Evolutionary conservation across 306 rosid species (phyloP).

Genomic region (Cicer arietinum): DNA sequence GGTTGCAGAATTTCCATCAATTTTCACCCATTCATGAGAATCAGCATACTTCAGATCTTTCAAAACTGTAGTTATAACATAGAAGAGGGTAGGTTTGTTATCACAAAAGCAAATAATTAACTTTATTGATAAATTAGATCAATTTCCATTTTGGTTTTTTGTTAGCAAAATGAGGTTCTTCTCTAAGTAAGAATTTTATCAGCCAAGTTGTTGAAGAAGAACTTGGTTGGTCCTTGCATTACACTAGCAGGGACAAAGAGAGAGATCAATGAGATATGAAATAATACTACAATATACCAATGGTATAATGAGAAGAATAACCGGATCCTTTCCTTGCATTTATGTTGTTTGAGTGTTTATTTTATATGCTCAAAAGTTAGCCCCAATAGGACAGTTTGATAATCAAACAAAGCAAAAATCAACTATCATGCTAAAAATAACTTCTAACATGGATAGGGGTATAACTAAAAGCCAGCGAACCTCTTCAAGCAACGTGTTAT

Average conservation of each 20-base stretch:
- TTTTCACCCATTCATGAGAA: slow-evolving; percentile 92
- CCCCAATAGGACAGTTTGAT: neutral
- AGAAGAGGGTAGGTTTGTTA: slow-evolving; percentile 21
- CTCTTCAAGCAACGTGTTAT: neutral
- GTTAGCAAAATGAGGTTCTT: slow-evolving; percentile 12
- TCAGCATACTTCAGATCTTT: slow-evolving; percentile 79
- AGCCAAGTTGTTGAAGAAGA: slow-evolving; percentile 11
- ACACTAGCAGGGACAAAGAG: neutral
- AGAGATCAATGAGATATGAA: neutral
- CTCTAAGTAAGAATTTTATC: neutral
- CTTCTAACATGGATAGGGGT: slow-evolving; percentile 22
- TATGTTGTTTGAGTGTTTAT: slow-evolving; percentile 6
- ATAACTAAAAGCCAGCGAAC: neutral
- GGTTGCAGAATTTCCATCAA: slow-evolving; percentile 77
- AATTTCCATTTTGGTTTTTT: neutral
- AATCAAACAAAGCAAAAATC: neutral
- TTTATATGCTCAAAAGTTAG: neutral
- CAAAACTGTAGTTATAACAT: slow-evolving; percentile 60
- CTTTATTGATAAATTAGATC: slow-evolving; percentile 25
- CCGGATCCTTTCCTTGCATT: neutral
- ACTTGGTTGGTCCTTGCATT: neutral
- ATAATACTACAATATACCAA: neutral
- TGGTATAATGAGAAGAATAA: slow-evolving; percentile 3
- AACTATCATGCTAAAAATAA: neutral
- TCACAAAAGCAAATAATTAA: slow-evolving; percentile 23